Evolutionary conservation across 805 yeast species (phyloP).

Genomic region (Candida peoriensis): DNA sequence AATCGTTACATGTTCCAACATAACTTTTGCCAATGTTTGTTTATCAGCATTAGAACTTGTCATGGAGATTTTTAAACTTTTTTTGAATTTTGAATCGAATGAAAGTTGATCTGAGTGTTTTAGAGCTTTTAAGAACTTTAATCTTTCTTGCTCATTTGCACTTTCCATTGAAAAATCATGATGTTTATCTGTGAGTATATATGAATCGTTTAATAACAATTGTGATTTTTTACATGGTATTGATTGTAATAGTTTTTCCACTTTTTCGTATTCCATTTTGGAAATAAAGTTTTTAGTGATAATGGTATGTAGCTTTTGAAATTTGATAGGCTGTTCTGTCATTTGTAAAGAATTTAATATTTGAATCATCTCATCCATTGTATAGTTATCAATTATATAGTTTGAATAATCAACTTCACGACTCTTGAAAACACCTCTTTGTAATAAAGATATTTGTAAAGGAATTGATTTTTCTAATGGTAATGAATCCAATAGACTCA

Average conservation of each 20-base stretch:
- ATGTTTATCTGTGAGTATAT: not conserved
- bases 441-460: too few species aligned
- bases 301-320: too few species aligned
- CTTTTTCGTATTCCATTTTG: not conserved
- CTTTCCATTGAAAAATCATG: not conserved
- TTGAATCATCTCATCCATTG: too few species aligned
- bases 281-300: too few species aligned
- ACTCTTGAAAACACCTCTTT: too few species aligned
- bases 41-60: conserved; percentile 5
- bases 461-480: too few species aligned
- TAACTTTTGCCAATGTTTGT: conserved; percentile 3
- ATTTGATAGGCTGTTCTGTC: too few species aligned
- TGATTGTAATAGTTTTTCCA: not conserved
- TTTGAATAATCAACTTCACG: too few species aligned
- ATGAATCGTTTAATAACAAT: not conserved
- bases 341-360: too few species aligned
- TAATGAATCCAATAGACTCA: too few species aligned
- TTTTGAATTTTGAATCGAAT: conserved; percentile 5
- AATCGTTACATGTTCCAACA: conserved; percentile 4
- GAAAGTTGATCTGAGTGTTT: conserved; percentile 2
- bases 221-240: not conserved
- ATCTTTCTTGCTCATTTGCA: not conserved
- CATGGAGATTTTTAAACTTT: not conserved
- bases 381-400: too few species aligned
- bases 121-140: not conserved